Percentiles rank a stretch among this genome's conserved stretches.
Conservation (phyloP, 306 rosid species). For the Sphenostylis stenocarpa region DNA sequence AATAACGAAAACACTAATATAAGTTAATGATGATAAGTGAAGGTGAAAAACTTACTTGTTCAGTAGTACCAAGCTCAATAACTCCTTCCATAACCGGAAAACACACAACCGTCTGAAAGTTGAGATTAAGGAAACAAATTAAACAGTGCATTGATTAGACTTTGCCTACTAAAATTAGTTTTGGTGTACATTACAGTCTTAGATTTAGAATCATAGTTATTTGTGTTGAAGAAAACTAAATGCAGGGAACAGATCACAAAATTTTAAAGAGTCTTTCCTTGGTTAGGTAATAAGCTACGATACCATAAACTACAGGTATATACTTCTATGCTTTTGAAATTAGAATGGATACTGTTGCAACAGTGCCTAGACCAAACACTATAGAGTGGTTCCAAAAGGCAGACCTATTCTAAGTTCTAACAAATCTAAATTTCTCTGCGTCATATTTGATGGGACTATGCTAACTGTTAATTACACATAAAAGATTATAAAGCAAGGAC, state of each 20-base stretch:
- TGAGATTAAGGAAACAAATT: conserved; percentile 28
- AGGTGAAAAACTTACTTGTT: conserved; percentile 44
- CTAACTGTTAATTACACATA: neutral
- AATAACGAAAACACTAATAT: neutral
- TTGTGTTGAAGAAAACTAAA: conserved; percentile 12
- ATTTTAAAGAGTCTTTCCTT: neutral
- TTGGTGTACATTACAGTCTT: neutral
- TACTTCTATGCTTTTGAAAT: neutral
- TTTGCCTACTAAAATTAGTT: conserved; percentile 10
- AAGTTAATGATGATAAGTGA: neutral
- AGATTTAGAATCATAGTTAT: neutral
- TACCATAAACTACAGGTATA: neutral
- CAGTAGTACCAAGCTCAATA: conserved; percentile 72
- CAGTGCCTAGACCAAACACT: neutral
- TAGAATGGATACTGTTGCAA: neutral
- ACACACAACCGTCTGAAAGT: conserved; percentile 76
- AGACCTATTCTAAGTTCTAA: neutral
- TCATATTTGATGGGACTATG: neutral
- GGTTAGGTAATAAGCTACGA: neutral
- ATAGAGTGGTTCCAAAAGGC: conserved; percentile 11
- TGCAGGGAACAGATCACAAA: neutral
- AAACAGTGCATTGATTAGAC: conserved; percentile 20
- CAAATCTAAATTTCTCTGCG: conserved; percentile 2
- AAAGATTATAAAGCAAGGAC: neutral
- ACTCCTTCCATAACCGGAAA: conserved; percentile 84